Conservation (phyloP, 352 stramenopile species). For the Plasmopara muralis region DNA sequence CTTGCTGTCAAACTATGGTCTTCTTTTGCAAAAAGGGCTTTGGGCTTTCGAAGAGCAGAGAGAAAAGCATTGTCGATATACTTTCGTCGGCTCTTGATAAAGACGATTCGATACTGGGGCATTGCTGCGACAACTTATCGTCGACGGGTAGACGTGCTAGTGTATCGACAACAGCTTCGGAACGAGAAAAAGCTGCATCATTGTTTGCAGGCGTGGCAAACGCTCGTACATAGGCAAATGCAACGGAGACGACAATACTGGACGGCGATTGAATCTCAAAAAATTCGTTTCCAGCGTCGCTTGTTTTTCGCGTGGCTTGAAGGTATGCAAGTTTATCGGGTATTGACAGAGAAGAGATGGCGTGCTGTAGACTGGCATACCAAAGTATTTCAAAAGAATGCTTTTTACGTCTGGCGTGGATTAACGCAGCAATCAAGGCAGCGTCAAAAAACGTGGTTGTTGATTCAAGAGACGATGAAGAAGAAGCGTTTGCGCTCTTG, state of each 20-base stretch:
- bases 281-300: conserved; percentile 7
- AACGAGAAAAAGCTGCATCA: conserved; percentile 1
- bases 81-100: conserved; percentile 21
- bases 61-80: conserved; percentile 24
- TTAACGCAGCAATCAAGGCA: neutral
- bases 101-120: conserved; percentile 27
- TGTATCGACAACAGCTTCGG: conserved; percentile 8
- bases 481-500: conserved; percentile 8
- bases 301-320: conserved; percentile 13
- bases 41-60: conserved; percentile 1
- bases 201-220: conserved; percentile 13
- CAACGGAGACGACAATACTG: conserved; percentile 6
- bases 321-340: conserved; percentile 1
- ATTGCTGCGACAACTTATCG: conserved; percentile 8
- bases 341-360: conserved; percentile 3
- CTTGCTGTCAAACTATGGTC: conserved; percentile 13
- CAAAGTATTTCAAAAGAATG: conserved; percentile 5
- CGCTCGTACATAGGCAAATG: neutral
- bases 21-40: conserved; percentile 1
- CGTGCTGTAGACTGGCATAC: conserved; percentile 4
- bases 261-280: conserved; percentile 13
- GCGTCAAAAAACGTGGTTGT: neutral
- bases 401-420: conserved; percentile 10
- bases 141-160: conserved; percentile 15
- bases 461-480: neutral